Conservation (phyloP, 1,284 basidiomycete species). For the Ganoderma multipileum region DNA sequence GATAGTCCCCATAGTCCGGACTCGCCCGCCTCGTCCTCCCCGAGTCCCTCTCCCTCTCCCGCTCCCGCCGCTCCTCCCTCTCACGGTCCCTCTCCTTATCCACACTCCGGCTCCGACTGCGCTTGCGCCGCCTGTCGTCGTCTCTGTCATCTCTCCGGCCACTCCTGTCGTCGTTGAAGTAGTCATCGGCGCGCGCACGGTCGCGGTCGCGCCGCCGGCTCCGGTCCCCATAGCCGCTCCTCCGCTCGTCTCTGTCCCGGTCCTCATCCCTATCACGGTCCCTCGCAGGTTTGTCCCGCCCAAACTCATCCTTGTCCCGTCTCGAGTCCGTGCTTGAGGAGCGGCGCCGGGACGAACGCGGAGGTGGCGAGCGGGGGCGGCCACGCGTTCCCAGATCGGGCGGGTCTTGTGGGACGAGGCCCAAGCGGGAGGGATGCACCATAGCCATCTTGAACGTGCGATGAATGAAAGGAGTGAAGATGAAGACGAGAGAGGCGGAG, state of each 20-base stretch:
- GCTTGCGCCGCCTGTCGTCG: constrained; percentile 17
- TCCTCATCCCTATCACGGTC: constrained; percentile 23
- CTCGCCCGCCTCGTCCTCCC: constrained; percentile 38
- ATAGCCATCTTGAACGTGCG: constrained; percentile 54
- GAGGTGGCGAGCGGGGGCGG: constrained; percentile 40
- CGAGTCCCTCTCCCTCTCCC: constrained; percentile 28
- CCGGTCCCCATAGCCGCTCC: constrained; percentile 28
- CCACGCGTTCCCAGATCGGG: constrained; percentile 23
- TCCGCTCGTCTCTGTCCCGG: constrained; percentile 35
- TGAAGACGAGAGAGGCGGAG: neutral
- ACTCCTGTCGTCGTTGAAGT: constrained; percentile 33
- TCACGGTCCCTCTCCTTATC: constrained; percentile 35
- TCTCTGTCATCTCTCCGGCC: constrained; percentile 8
- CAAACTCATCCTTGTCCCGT: constrained; percentile 32
- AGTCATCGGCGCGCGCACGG: constrained; percentile 40
- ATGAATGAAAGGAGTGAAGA: neutral
- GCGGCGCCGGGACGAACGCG: constrained; percentile 17
- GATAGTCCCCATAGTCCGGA: constrained; percentile 43
- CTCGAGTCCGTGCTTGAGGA: constrained; percentile 29
- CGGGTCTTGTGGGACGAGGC: constrained; percentile 55
- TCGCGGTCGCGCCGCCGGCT: constrained; percentile 31
- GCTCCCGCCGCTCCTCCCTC: constrained; percentile 34
- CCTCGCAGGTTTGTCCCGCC: constrained; percentile 27
- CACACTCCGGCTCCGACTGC: constrained; percentile 33
- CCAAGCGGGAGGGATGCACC: constrained; percentile 68